Conservation (phyloP, 1,284 basidiomycete genomes). For the Naganishia liquefaciens region DNA sequence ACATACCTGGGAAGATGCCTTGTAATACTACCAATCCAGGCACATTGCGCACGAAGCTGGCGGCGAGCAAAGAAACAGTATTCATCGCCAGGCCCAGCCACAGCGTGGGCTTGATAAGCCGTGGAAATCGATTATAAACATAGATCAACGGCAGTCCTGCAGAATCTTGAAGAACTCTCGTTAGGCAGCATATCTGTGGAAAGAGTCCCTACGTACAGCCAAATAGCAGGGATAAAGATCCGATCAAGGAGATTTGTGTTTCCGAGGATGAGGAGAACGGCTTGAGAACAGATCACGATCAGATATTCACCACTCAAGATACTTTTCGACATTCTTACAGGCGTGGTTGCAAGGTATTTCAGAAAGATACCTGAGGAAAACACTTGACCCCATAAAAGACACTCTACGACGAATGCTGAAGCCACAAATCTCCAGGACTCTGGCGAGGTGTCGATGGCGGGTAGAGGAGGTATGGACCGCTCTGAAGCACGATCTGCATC, state of each 20-base stretch:
- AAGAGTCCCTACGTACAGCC: slow-evolving; percentile 31
- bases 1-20: slow-evolving; percentile 37
- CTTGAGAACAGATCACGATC: slow-evolving; percentile 10
- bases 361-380: slow-evolving; percentile 37
- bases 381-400: slow-evolving; percentile 37
- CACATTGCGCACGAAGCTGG: slow-evolving; percentile 33
- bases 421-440: slow-evolving; percentile 37
- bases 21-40: slow-evolving; percentile 35
- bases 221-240: slow-evolving; percentile 33
- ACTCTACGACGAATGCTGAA: slow-evolving; percentile 37
- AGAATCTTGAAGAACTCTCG: slow-evolving; percentile 25
- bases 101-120: slow-evolving; percentile 35
- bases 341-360: slow-evolving; percentile 35
- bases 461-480: slow-evolving; percentile 31
- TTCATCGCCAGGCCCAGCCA: slow-evolving; percentile 36
- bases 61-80: slow-evolving; percentile 32
- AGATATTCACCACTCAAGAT: neutral
- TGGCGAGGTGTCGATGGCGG: slow-evolving; percentile 33
- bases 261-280: slow-evolving; percentile 34
- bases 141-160: slow-evolving; percentile 36
- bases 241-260: slow-evolving; percentile 36
- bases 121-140: slow-evolving; percentile 37
- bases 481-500: neutral
- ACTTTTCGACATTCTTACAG: slow-evolving; percentile 15
- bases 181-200: neutral